Evolutionary conservation across 2,329 filamentous ascomycete species (phyloP), one percentile per base, ranked within the genome.

Genomic region (Beauveria brongniartii): DNA sequence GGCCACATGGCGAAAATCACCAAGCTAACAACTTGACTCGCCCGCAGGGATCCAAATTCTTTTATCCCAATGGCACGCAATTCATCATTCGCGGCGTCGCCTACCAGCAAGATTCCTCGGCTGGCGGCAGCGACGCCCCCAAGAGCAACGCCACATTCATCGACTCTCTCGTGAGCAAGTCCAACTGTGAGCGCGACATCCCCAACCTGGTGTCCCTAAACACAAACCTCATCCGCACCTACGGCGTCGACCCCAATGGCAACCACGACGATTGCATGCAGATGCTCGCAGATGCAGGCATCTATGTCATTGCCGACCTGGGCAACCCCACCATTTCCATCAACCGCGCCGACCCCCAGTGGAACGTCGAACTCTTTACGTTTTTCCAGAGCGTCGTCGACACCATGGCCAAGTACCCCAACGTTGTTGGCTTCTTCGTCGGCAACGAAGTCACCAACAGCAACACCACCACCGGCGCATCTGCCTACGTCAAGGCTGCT

Each of bases 371-470:
- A 10, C 82, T 97, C 55, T 96, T 87, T 78, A 73, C 80, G 40
- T 90, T 91, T 65, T 99, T 97, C 81, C 89, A 87, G 61, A 77
- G 78, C 40, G 94, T 99, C 63, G 79, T 99, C 63, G 92, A 97
- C 72, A 81, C 84, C 64, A 80, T 99, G 69, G 80, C 83, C 67
- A 81, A 90, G 72, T 97, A 96, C 82, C 82, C 84, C 75, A 99
- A 99, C 78, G 87, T 91, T 57, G 86, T 97, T 65, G 94, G 94
- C 69, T 99, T 97, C 87, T 97, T 99, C 74, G 93, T 92, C 68
- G 94, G 94, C 73, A 99, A 99, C 78, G 94, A 99, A 79, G 94
- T 99, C 64, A 88, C 92, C 69, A 96, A 97, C 81, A 83, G 87
- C 70, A 81, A 81, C 68, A 92, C 87, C 82, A 97, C 96, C 83